These are phyloP conservation scores for Prosopis cineraria DNA, from an alignment of 306 rosid species.

Conservation along the genomic window DNA sequence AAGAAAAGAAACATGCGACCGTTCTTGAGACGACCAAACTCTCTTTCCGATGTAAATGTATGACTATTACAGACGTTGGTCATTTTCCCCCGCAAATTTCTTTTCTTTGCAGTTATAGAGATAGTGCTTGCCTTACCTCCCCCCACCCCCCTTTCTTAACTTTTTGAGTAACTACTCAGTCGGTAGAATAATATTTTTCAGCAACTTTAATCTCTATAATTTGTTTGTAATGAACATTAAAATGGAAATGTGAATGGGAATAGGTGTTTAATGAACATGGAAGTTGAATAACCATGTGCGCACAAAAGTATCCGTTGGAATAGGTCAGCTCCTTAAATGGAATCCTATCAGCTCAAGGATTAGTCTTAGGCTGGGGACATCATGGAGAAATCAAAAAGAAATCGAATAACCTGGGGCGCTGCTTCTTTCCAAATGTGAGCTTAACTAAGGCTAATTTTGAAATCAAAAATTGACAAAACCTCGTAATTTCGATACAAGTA, in stretches of 20 bases:
- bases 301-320: too few species aligned
- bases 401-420: neutral
- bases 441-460: neutral
- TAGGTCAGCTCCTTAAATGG: too few species aligned
- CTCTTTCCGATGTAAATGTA: neutral
- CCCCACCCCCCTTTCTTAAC: too few species aligned
- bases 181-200: neutral
- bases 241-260: neutral
- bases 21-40: conserved; percentile 14
- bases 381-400: too few species aligned
- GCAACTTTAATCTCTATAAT: neutral
- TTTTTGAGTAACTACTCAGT: neutral
- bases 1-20: conserved; percentile 21
- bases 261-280: too few species aligned
- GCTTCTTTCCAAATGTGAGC: neutral
- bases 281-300: too few species aligned
- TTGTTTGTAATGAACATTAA: neutral
- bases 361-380: too few species aligned
- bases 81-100: neutral
- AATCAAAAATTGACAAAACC: neutral
- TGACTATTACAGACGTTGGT: neutral
- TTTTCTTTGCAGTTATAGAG: neutral
- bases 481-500: neutral
- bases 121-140: neutral
- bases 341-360: too few species aligned